A percentile compares a stretch with the other conserved stretches of the same genome.
Conservation (phyloP, 371 early-diverging fungal genomes). For the Mortierella sp. region DNA sequence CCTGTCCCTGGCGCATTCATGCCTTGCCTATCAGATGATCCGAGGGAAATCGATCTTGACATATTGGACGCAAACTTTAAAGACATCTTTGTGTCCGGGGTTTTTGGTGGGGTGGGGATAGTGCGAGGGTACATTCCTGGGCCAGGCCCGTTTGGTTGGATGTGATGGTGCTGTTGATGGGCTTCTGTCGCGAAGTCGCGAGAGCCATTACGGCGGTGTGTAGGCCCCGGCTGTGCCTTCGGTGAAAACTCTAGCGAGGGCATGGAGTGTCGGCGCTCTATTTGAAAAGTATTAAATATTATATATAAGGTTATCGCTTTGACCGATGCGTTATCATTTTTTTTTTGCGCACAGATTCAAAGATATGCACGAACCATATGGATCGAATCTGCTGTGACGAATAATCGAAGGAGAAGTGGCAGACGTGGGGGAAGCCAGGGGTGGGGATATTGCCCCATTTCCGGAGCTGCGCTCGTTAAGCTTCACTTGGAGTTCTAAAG, state of each 20-base stretch:
- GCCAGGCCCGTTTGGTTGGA: slow-evolving; percentile 24
- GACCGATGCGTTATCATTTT: background rate
- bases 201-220: slow-evolving; percentile 32
- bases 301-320: background rate
- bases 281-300: slow-evolving; percentile 18
- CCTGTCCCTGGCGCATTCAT: slow-evolving; percentile 4
- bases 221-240: slow-evolving; percentile 13
- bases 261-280: slow-evolving; percentile 54
- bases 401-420: slow-evolving; percentile 22
- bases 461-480: slow-evolving; percentile 17
- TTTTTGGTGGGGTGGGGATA: slow-evolving; percentile 45
- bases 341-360: background rate
- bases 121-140: slow-evolving; percentile 31
- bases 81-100: slow-evolving; percentile 35
- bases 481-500: slow-evolving; percentile 52
- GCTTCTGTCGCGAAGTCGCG: slow-evolving; percentile 38
- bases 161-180: slow-evolving; percentile 22
- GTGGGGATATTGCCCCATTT: slow-evolving; percentile 12
- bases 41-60: slow-evolving; percentile 43
- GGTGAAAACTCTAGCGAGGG: slow-evolving; percentile 22
- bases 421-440: slow-evolving; percentile 37
- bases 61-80: slow-evolving; percentile 31
- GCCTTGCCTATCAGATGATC: slow-evolving; percentile 31
- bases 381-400: slow-evolving; percentile 41
- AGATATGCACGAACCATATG: slow-evolving; percentile 34